Conservation (phyloP, 2,329 filamentous ascomycete genomes). For the Aspergillus hiratsukae region DNA sequence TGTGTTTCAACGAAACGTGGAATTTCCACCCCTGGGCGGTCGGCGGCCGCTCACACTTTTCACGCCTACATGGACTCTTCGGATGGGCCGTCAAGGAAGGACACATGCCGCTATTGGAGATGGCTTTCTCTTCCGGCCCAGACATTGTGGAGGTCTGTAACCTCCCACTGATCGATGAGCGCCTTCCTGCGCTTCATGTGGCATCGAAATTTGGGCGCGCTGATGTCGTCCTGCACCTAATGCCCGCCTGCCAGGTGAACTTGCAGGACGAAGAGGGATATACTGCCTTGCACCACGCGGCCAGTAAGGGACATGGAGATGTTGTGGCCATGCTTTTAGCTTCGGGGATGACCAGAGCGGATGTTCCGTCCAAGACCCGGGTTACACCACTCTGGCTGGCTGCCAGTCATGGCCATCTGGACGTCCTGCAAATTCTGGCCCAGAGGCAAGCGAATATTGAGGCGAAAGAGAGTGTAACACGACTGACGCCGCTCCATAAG, state of each 20-base stretch:
- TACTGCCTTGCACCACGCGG: conserved; percentile 6
- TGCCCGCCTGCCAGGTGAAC: conserved; percentile 1
- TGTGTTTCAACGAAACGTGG: conserved; percentile 18
- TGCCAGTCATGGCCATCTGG: neutral
- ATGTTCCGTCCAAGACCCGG: neutral
- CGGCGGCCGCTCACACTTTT: conserved; percentile 13
- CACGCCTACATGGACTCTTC: conserved; percentile 16
- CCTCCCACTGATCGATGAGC: conserved; percentile 15
- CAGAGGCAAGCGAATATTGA: neutral
- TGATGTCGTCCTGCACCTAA: neutral
- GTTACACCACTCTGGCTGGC: neutral
- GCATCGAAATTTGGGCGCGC: conserved; percentile 13
- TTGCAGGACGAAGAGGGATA: neutral
- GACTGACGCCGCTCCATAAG: conserved; percentile 4
- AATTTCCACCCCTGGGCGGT: conserved; percentile 19
- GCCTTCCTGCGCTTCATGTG: conserved; percentile 17
- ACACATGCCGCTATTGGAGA: conserved; percentile 12
- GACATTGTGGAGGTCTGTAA: conserved; percentile 9
- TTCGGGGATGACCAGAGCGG: neutral
- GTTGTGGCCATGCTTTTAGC: neutral
- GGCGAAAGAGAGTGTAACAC: neutral
- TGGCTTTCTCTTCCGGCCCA: conserved; percentile 1
- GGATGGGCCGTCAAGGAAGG: conserved; percentile 18
- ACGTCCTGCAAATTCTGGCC: neutral
- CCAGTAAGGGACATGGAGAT: neutral